Conservation (phyloP, 2,329 filamentous ascomycete genomes). For the Sarocladium strictum region DNA sequence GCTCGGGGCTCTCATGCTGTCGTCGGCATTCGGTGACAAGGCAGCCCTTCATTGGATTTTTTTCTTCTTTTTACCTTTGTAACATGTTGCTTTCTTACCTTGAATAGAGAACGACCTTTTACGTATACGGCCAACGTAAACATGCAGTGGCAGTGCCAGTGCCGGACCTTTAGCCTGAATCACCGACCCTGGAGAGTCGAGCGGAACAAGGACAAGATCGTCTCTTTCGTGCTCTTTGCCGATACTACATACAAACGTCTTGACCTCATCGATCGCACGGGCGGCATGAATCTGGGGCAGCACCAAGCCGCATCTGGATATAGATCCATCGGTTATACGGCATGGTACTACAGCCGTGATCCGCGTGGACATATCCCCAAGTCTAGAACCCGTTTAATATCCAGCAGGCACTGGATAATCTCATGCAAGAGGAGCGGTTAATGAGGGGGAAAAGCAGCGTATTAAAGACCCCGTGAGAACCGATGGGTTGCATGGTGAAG, state of each 20-base stretch:
- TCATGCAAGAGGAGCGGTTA: background rate
- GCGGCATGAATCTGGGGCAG: background rate
- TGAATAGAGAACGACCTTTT: no score
- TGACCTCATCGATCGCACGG: no score
- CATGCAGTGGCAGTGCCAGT: background rate
- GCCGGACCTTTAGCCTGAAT: background rate
- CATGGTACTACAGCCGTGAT: background rate
- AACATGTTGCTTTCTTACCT: no score
- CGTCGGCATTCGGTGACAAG: no score
- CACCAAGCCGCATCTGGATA: background rate
- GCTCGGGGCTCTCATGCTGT: no score
- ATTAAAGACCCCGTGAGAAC: background rate
- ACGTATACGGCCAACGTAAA: no score
- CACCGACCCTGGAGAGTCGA: background rate
- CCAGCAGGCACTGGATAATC: background rate
- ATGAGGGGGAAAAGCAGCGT: background rate
- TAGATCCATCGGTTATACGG: background rate
- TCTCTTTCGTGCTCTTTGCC: no score
- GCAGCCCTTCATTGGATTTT: background rate
- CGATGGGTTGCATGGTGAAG: no score
- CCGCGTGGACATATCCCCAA: background rate
- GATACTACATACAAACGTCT: no score
- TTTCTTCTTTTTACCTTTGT: background rate
- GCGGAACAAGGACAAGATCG: background rate
- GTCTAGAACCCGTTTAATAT: background rate